Evolutionary conservation across 352 stramenopile genomes (phyloP).

Genomic region (Phytophthora melonis): DNA sequence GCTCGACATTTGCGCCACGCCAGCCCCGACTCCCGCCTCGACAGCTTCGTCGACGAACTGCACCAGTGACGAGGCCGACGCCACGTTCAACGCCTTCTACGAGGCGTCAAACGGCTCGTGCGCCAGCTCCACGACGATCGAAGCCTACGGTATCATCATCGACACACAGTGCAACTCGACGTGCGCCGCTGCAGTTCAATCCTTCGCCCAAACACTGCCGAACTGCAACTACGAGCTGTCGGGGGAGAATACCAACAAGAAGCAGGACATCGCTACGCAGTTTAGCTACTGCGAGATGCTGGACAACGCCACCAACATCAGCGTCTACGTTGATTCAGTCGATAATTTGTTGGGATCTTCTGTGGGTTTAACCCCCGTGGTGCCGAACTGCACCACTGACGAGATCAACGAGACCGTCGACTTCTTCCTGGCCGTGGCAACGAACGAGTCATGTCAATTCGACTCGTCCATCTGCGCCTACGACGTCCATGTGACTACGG

Average conservation of each 20-base stretch:
- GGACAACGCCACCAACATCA: background rate
- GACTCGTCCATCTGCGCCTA: constrained; percentile 8
- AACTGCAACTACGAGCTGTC: constrained; percentile 41
- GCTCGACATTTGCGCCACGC: constrained; percentile 30
- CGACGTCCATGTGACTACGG: constrained; percentile 1
- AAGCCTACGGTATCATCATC: constrained; percentile 40
- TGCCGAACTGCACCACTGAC: constrained; percentile 8
- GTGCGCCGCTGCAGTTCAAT: constrained; percentile 29
- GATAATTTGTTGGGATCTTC: background rate
- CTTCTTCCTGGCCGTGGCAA: constrained; percentile 6
- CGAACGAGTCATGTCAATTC: constrained; percentile 3
- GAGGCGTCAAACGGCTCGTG: constrained; percentile 16
- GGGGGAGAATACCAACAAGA: constrained; percentile 7
- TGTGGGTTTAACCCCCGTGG: background rate
- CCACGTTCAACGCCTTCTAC: constrained; percentile 24
- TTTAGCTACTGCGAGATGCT: constrained; percentile 14
- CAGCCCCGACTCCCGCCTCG: constrained; percentile 21
- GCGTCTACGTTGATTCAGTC: background rate
- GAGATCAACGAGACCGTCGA: background rate
- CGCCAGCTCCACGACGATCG: constrained; percentile 27
- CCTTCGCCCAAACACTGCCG: constrained; percentile 30
- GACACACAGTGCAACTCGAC: constrained; percentile 39
- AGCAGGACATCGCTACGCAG: constrained; percentile 8
- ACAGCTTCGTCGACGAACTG: constrained; percentile 34
- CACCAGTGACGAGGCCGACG: constrained; percentile 15